These are phyloP conservation scores for Coemansia sp. DNA, from an alignment of 192 early-diverging fungal species.

Conservation along the genomic window DNA sequence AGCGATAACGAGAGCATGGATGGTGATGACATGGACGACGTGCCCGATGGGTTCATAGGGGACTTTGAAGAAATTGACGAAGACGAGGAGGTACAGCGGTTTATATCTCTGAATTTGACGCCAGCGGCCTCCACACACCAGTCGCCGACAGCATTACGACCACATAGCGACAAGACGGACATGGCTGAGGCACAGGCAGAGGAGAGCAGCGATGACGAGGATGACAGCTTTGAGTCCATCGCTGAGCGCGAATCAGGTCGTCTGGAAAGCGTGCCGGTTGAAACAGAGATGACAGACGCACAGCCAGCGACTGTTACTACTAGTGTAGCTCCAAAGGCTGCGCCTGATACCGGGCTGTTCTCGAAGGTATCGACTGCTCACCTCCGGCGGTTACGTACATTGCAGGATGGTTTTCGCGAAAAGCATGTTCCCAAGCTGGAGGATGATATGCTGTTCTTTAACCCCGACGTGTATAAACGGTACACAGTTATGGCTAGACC, in stretches of 20 bases:
- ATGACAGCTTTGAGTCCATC: conserved; percentile 37
- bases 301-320: neutral
- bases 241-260: conserved; percentile 5
- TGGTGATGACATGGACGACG: conserved; percentile 10
- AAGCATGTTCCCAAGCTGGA: conserved; percentile 15
- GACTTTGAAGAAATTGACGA: conserved; percentile 53
- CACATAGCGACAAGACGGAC: neutral
- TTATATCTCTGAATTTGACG: conserved; percentile 47
- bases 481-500: conserved; percentile 20
- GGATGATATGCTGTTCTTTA: conserved; percentile 20
- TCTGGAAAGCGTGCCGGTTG: neutral
- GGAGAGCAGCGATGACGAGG: conserved; percentile 27
- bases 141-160: conserved; percentile 19
- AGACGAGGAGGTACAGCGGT: conserved; percentile 45
- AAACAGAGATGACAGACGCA: neutral
- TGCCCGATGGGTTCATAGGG: conserved; percentile 23
- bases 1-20: conserved; percentile 10
- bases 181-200: neutral
- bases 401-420: conserved; percentile 29
- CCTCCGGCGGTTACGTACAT: conserved; percentile 5
- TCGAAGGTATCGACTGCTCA: neutral
- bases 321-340: neutral
- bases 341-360: neutral
- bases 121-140: conserved; percentile 27
- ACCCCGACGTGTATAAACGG: conserved; percentile 24